Percentiles rank a stretch among this genome's conserved stretches.
Conservation (phyloP, 495 filamentous ascomycete species). For the Pseudevernia furfuracea region DNA sequence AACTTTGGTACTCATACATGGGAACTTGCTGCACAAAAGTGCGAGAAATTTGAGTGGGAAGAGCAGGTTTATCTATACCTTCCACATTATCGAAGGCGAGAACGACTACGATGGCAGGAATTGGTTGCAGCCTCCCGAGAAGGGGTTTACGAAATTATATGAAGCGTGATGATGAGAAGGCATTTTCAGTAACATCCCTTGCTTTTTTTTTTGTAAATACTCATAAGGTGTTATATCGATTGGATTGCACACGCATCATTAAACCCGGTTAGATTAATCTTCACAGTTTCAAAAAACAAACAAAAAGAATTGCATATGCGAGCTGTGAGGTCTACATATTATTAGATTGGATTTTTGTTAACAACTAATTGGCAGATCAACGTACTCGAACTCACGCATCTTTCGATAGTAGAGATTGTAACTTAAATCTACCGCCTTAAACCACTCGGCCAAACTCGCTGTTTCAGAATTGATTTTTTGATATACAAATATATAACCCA, state of each 20-base stretch:
- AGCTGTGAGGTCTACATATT: conserved; percentile 34
- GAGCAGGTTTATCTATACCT: conserved; percentile 93
- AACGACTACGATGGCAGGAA: conserved; percentile 77
- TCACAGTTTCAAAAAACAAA: background rate
- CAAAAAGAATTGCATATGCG: conserved; percentile 21
- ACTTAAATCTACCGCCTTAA: conserved; percentile 42
- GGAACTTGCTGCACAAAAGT: conserved; percentile 93
- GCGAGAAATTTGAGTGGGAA: conserved; percentile 77
- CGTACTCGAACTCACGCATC: conserved; percentile 40
- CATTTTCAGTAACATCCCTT: background rate
- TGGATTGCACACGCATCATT: too few species aligned
- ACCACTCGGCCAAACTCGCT: conserved; percentile 36
- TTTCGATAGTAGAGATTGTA: conserved; percentile 38
- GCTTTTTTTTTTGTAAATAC: too few species aligned
- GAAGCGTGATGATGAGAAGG: background rate
- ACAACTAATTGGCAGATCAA: too few species aligned
- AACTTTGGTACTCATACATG: conserved; percentile 86
- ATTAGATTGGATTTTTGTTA: too few species aligned
- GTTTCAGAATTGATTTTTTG: background rate
- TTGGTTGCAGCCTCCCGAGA: conserved; percentile 79
- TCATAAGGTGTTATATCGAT: too few species aligned
- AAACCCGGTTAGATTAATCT: too few species aligned
- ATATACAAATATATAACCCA: too few species aligned
- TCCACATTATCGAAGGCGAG: conserved; percentile 90
- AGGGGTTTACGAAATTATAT: conserved; percentile 67